phyloP scores from a whole-genome alignment of 129 eudicot species.

The Flaveria sonorensis region DNA sequence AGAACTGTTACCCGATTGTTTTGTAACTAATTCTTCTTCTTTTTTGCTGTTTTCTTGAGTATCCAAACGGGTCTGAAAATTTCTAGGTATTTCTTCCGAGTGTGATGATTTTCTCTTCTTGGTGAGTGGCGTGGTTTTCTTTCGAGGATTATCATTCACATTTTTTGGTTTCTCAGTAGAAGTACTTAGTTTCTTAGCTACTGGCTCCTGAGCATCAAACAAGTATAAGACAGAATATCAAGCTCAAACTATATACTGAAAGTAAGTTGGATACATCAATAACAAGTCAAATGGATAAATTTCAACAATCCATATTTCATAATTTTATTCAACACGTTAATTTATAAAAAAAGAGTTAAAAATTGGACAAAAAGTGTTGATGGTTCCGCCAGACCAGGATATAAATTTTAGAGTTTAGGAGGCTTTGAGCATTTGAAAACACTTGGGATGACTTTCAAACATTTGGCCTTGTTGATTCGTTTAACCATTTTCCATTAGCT shows the following conservation, averaged over 20 bases:
- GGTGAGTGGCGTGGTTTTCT: slow-evolving; percentile 31
- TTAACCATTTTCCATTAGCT: not conserved
- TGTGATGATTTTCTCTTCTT: slow-evolving; percentile 56
- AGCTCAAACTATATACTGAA: slow-evolving; percentile 3
- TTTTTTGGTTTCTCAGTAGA: slow-evolving; percentile 32
- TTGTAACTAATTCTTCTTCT: slow-evolving; percentile 31
- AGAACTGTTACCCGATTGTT: slow-evolving; percentile 31
- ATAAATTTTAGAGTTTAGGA: not conserved
- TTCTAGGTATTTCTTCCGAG: slow-evolving; percentile 31
- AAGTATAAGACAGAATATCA: not conserved
- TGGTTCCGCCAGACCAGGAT: not conserved
- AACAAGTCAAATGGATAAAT: not conserved
- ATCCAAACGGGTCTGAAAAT: slow-evolving; percentile 20
- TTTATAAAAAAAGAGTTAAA: not conserved
- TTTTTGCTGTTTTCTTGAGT: slow-evolving; percentile 26
- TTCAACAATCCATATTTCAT: not conserved
- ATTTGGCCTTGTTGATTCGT: not conserved
- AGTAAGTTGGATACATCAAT: not conserved
- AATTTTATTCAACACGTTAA: not conserved
- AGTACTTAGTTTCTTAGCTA: slow-evolving; percentile 23
- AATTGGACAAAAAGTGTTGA: not conserved
- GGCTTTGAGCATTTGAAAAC: not conserved
- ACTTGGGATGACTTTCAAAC: not conserved
- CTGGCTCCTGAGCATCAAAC: slow-evolving; percentile 39
- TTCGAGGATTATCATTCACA: slow-evolving; percentile 23